A percentile compares a stretch with the other conserved stretches of the same genome.
phyloP scores from a whole-genome alignment of 805 yeast species.

The Candida ortonii region DNA sequence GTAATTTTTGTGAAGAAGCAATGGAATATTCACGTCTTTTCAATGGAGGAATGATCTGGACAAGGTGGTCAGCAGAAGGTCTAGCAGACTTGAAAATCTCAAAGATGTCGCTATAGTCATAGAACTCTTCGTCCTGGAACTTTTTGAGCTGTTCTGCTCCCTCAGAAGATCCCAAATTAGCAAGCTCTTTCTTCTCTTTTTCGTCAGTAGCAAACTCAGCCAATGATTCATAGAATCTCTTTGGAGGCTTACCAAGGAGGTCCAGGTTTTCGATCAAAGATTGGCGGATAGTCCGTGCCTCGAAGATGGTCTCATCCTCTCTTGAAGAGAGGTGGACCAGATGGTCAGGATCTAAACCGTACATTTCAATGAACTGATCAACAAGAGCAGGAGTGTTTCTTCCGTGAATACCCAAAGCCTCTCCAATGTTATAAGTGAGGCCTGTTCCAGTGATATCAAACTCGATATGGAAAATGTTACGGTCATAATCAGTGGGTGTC shows the following conservation, averaged over 20 bases:
- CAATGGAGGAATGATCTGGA: constrained; percentile 73
- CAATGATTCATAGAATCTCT: constrained; percentile 84
- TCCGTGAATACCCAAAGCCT: constrained; percentile 94
- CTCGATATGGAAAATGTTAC: constrained; percentile 95
- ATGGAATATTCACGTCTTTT: constrained; percentile 97
- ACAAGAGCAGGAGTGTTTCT: constrained; percentile 70
- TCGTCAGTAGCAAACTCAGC: constrained; percentile 70
- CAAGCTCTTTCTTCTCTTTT: constrained; percentile 58
- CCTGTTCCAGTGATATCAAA: constrained; percentile 91
- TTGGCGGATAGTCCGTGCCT: constrained; percentile 80
- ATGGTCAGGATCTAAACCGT: constrained; percentile 68
- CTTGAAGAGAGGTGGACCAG: constrained; percentile 69
- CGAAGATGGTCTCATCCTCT: constrained; percentile 55
- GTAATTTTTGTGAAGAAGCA: constrained; percentile 92
- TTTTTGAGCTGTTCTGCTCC: constrained; percentile 85
- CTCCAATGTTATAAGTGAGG: constrained; percentile 88
- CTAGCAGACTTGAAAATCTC: constrained; percentile 77
- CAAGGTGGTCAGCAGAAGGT: constrained; percentile 69
- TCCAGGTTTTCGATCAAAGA: constrained; percentile 78
- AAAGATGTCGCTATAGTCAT: constrained; percentile 77
- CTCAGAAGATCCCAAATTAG: constrained; percentile 64
- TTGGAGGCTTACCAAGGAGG: constrained; percentile 92
- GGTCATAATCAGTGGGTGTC: constrained; percentile 84
- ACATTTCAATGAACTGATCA: constrained; percentile 62
- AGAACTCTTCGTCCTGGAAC: constrained; percentile 80